Evolutionary conservation across 345 rosid genomes (phyloP).

Genomic region (Acer campestre): DNA sequence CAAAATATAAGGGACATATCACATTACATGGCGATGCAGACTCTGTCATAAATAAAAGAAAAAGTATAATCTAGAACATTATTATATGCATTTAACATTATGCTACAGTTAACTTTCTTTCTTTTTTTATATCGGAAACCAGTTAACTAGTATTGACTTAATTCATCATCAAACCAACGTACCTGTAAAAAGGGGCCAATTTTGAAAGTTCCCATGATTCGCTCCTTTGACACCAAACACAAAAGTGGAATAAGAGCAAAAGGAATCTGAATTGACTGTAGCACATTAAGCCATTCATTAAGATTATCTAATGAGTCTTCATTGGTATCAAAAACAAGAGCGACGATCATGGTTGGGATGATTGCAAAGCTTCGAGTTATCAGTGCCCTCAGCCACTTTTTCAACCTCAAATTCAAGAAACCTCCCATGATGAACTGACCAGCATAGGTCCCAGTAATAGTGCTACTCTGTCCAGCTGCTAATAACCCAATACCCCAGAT

Average conservation of each 20-base stretch:
- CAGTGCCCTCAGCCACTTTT: constrained; percentile 92
- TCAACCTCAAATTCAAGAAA: constrained; percentile 78
- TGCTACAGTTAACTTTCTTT: no score
- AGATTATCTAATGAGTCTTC: constrained; percentile 71
- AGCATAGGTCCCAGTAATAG: constrained; percentile 88
- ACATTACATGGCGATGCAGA: neutral
- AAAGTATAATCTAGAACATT: neutral
- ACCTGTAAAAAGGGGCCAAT: constrained; percentile 78
- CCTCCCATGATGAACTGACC: constrained; percentile 99
- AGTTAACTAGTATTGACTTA: neutral
- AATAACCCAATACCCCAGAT: constrained; percentile 89
- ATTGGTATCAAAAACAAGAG: constrained; percentile 70
- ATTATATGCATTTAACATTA: no score
- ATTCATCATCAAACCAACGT: constrained; percentile 14
- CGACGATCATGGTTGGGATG: constrained; percentile 81
- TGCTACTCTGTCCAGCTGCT: constrained; percentile 98
- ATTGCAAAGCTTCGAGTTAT: constrained; percentile 90
- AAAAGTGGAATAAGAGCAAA: constrained; percentile 89
- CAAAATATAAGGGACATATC: neutral
- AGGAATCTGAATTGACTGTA: constrained; percentile 87
- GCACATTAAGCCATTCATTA: constrained; percentile 92
- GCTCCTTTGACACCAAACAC: constrained; percentile 81
- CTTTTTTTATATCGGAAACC: neutral
- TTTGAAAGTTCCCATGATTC: constrained; percentile 80
- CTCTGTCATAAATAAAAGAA: neutral